phyloP scores from a whole-genome alignment of 352 stramenopile species.

The Pythium volutum region DNA sequence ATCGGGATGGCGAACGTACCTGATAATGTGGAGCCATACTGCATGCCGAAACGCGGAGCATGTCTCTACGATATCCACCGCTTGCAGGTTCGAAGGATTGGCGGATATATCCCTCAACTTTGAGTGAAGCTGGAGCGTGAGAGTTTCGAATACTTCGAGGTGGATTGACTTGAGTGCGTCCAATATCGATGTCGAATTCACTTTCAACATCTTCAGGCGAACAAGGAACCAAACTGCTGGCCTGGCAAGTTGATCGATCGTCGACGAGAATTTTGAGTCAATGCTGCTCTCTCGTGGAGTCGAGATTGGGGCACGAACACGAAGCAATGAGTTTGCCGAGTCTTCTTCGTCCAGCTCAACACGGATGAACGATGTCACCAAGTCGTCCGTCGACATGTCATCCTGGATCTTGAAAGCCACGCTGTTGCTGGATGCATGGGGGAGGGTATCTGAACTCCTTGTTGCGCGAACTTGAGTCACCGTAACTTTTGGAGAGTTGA shows the following conservation, averaged over 20 bases:
- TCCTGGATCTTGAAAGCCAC: conserved; percentile 16
- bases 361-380: conserved; percentile 16
- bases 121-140: conserved; percentile 41
- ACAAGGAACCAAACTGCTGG: conserved; percentile 23
- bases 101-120: conserved; percentile 42
- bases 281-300: neutral
- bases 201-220: conserved; percentile 12
- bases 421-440: neutral
- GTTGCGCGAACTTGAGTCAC: neutral
- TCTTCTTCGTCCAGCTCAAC: neutral
- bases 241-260: conserved; percentile 20
- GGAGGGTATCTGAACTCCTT: neutral
- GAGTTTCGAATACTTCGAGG: conserved; percentile 43
- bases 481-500: neutral
- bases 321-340: neutral
- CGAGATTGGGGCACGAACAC: neutral
- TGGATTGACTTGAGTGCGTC: conserved; percentile 23
- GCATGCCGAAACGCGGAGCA: conserved; percentile 59
- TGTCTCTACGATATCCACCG: conserved; percentile 45
- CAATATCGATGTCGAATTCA: neutral
- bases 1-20: conserved; percentile 27
- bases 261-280: neutral
- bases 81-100: conserved; percentile 41
- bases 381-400: conserved; percentile 14
- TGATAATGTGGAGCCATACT: conserved; percentile 58